Percentiles rank a stretch among this genome's conserved stretches.
phyloP scores from a whole-genome alignment of 345 rosid genomes.

The Rhodomyrtus tomentosa region DNA sequence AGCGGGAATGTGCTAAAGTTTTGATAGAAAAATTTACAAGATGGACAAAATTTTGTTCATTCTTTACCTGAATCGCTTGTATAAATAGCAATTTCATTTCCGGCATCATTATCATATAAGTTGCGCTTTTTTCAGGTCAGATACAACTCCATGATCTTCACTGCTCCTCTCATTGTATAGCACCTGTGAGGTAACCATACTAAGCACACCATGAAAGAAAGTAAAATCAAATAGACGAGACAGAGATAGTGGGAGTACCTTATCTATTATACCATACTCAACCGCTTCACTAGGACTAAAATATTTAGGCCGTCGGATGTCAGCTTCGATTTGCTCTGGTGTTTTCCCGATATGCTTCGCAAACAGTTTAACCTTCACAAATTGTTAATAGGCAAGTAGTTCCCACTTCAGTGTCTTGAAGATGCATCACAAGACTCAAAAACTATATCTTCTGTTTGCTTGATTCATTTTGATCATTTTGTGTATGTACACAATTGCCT shows the following conservation, averaged over 20 bases:
- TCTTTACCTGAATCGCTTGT: constrained; percentile 7
- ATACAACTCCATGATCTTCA: constrained; percentile 57
- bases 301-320: constrained; percentile 75
- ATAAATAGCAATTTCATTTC: background rate
- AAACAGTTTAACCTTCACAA: constrained; percentile 51
- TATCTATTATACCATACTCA: constrained; percentile 91
- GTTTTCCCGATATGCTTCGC: constrained; percentile 67
- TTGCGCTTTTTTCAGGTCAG: constrained; percentile 49
- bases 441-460: background rate
- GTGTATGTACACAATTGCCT: background rate
- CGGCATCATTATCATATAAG: constrained; percentile 17
- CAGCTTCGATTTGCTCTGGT: constrained; percentile 73
- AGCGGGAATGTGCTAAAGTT: background rate
- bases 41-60: background rate
- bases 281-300: constrained; percentile 66
- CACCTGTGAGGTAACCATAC: constrained; percentile 30
- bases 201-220: background rate
- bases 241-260: constrained; percentile 21
- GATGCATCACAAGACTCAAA: background rate
- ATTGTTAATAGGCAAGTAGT: background rate
- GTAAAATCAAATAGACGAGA: background rate
- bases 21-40: background rate
- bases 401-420: background rate
- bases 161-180: constrained; percentile 57
- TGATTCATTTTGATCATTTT: background rate